Percentiles rank a stretch among this genome's conserved stretches.
Evolutionary conservation across 495 filamentous ascomycete species (phyloP).

Genomic region (Corynascus novoguineensis): DNA sequence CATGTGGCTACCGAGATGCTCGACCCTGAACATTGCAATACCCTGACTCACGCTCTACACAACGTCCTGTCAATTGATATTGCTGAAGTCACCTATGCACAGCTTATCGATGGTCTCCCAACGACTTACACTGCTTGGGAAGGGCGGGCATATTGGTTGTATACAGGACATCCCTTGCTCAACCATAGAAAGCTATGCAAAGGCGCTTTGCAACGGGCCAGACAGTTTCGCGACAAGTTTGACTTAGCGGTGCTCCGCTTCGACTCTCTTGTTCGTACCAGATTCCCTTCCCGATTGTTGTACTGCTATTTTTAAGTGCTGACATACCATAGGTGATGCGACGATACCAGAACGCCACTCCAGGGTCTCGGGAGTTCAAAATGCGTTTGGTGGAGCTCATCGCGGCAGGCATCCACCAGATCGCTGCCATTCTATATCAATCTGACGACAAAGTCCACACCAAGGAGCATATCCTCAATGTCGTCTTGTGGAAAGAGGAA

Average conservation of each 20-base stretch:
- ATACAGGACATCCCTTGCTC: conserved; percentile 1
- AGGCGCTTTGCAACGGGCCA: background rate
- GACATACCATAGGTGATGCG: background rate
- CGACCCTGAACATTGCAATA: background rate
- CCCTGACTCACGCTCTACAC: background rate
- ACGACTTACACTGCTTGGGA: background rate
- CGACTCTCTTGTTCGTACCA: background rate
- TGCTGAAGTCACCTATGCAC: background rate
- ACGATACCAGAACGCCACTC: background rate
- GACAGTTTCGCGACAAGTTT: background rate
- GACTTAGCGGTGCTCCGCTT: background rate
- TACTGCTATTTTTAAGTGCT: background rate
- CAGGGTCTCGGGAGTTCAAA: conserved; percentile 9
- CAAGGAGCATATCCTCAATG: conserved; percentile 2
- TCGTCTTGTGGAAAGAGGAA: conserved; percentile 1
- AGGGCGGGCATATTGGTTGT: background rate
- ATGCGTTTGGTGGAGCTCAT: conserved; percentile 8
- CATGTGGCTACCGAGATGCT: background rate
- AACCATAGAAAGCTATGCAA: background rate
- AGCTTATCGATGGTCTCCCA: conserved; percentile 12
- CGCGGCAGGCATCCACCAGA: background rate
- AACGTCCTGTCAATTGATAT: conserved; percentile 5
- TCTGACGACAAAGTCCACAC: conserved; percentile 2
- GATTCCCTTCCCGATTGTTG: background rate
- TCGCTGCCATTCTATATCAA: conserved; percentile 4